Evolutionary conservation across 1,139 yeast genomes (phyloP).

Genomic region (Suhomyces ambrosiae): DNA sequence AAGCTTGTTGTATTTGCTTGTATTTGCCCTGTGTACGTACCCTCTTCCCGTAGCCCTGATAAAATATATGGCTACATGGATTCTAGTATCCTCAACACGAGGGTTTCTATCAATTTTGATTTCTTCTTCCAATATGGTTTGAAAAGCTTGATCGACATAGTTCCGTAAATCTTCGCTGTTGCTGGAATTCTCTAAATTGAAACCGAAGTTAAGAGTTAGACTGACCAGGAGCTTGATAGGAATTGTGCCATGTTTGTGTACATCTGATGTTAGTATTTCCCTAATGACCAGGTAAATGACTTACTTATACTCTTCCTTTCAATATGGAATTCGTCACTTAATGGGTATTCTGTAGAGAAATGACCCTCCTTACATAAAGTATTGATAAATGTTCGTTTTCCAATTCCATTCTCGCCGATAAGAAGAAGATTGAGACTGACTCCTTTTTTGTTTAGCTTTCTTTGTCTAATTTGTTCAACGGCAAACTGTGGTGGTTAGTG

Average conservation of each 20-base stretch:
- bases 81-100: conserved; percentile 55
- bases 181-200: conserved; percentile 36
- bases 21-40: conserved; percentile 12
- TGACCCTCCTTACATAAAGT: conserved; percentile 26
- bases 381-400: conserved; percentile 36
- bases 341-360: conserved; percentile 8
- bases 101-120: conserved; percentile 59
- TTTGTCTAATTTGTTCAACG: conserved; percentile 23
- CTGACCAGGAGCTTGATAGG: conserved; percentile 31
- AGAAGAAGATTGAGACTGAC: conserved; percentile 30
- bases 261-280: conserved; percentile 16
- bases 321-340: conserved; percentile 11
- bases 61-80: conserved; percentile 65
- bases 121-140: conserved; percentile 59
- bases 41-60: conserved; percentile 61
- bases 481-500: conserved; percentile 12
- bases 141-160: conserved; percentile 59
- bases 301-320: conserved; percentile 20
- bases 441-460: conserved; percentile 23
- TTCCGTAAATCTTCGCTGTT: conserved; percentile 36
- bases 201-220: conserved; percentile 33
- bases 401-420: conserved; percentile 39
- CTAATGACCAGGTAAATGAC: too few species aligned
- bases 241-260: conserved; percentile 18
- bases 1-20: background rate